phyloP scores from a whole-genome alignment of 352 stramenopile genomes.

The Phytophthora pluvialis region DNA sequence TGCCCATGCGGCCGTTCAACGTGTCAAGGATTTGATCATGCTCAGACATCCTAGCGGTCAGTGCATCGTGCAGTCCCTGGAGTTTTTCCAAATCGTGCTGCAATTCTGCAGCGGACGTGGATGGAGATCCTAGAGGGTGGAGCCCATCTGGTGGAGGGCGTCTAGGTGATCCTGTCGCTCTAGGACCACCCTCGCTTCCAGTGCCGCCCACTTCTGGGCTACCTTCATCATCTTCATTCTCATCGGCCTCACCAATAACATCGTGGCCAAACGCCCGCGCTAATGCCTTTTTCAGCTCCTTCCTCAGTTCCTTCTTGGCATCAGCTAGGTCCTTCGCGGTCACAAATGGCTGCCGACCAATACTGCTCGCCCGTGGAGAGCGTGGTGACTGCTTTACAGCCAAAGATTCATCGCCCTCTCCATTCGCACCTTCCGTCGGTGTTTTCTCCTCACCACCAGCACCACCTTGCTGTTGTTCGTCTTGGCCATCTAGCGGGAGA shows the following conservation, averaged over 20 bases:
- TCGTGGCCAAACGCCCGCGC: constrained; percentile 50
- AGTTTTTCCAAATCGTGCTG: constrained; percentile 53
- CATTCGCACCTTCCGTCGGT: not conserved
- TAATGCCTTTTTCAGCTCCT: constrained; percentile 53
- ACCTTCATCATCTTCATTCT: constrained; percentile 13
- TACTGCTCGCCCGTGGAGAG: constrained; percentile 20
- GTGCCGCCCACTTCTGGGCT: not conserved
- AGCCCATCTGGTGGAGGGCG: constrained; percentile 11
- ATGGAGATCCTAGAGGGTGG: constrained; percentile 39
- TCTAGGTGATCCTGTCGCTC: constrained; percentile 3
- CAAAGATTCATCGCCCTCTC: not conserved
- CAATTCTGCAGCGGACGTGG: constrained; percentile 49
- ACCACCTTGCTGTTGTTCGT: constrained; percentile 26
- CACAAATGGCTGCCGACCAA: constrained; percentile 33
- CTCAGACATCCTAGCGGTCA: constrained; percentile 42
- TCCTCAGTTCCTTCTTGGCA: constrained; percentile 52
- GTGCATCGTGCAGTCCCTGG: constrained; percentile 40
- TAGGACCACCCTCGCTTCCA: not conserved
- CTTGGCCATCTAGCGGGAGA: constrained; percentile 18
- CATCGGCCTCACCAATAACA: constrained; percentile 32
- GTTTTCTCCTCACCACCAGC: constrained; percentile 6
- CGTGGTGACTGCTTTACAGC: constrained; percentile 16
- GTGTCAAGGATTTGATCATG: constrained; percentile 49
- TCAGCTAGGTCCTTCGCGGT: constrained; percentile 55
- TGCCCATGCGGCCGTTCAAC: constrained; percentile 40